Conservation (phyloP, 2,329 filamentous ascomycete genomes). For the Calonectria honghensis region DNA sequence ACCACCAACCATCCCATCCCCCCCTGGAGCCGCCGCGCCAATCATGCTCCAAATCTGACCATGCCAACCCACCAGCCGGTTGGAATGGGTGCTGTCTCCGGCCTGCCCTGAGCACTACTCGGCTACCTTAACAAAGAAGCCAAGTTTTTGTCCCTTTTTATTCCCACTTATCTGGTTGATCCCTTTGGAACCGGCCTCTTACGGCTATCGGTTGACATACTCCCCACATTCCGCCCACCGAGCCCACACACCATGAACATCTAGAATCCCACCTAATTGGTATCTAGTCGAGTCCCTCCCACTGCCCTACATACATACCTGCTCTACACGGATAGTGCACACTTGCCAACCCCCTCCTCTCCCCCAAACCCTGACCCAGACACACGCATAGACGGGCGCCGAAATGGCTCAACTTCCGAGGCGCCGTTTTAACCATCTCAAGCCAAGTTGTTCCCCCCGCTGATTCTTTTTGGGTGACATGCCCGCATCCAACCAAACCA, state of each 20-base stretch:
- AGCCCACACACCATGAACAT: slow-evolving; percentile 11
- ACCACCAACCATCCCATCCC: slow-evolving; percentile 1
- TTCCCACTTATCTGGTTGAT: slow-evolving; percentile 14
- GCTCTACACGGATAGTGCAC: neutral
- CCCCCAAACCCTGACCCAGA: slow-evolving; percentile 9
- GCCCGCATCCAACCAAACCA: slow-evolving; percentile 4
- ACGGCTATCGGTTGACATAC: slow-evolving; percentile 5
- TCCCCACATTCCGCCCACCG: slow-evolving; percentile 22
- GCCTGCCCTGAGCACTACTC: neutral
- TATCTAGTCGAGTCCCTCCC: neutral
- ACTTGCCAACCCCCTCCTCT: neutral
- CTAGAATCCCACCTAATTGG: slow-evolving; percentile 13
- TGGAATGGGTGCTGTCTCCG: slow-evolving; percentile 54
- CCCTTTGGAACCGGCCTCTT: slow-evolving; percentile 9
- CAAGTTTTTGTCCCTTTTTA: slow-evolving; percentile 41
- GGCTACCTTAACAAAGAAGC: slow-evolving; percentile 46
- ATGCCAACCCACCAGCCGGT: slow-evolving; percentile 29
- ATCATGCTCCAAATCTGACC: slow-evolving; percentile 9
- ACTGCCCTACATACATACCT: neutral
- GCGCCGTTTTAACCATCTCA: slow-evolving; percentile 16
- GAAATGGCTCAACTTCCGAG: slow-evolving; percentile 12
- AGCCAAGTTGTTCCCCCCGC: slow-evolving; percentile 9
- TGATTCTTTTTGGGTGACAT: slow-evolving; percentile 15
- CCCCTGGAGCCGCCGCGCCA: slow-evolving; percentile 8
- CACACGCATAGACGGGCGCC: neutral